A percentile compares a stretch with the other conserved stretches of the same genome.
phyloP scores from a whole-genome alignment of 192 early-diverging fungal genomes.

The Spizellomyces sp. region DNA sequence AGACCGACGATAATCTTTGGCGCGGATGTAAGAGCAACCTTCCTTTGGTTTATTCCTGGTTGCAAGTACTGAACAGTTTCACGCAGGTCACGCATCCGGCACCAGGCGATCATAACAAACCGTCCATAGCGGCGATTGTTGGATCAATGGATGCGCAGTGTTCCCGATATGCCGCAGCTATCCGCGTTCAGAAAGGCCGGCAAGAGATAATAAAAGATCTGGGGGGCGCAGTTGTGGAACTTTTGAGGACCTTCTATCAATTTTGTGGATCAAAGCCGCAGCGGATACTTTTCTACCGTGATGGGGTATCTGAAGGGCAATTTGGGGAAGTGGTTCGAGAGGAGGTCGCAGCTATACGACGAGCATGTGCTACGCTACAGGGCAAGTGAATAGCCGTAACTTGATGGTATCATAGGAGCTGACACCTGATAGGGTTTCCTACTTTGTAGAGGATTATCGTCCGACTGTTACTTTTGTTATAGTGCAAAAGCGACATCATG shows the following conservation, averaged over 20 bases:
- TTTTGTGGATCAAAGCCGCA: constrained; percentile 56
- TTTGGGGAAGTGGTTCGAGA: constrained; percentile 69
- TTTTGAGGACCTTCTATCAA: constrained; percentile 58
- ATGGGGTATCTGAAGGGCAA: constrained; percentile 88
- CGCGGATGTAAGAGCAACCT: constrained; percentile 72
- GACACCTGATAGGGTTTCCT: background rate
- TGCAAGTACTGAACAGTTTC: background rate
- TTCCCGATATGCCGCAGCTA: constrained; percentile 57
- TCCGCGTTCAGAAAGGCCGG: constrained; percentile 56
- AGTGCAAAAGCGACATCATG: constrained; percentile 91
- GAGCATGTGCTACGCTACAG: constrained; percentile 65
- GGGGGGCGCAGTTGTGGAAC: constrained; percentile 49
- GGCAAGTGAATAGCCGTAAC: background rate
- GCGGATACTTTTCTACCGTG: constrained; percentile 62
- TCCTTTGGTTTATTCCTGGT: background rate
- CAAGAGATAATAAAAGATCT: constrained; percentile 57
- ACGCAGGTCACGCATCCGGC: constrained; percentile 43
- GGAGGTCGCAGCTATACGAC: constrained; percentile 77
- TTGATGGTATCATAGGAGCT: background rate
- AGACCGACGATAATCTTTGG: constrained; percentile 85
- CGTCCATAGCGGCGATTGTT: constrained; percentile 61
- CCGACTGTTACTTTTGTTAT: constrained; percentile 83
- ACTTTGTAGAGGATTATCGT: constrained; percentile 51
- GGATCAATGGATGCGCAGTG: constrained; percentile 62
- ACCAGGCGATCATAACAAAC: constrained; percentile 49